Conservation (phyloP, 805 yeast species). For the Huiozyma sinensis region DNA sequence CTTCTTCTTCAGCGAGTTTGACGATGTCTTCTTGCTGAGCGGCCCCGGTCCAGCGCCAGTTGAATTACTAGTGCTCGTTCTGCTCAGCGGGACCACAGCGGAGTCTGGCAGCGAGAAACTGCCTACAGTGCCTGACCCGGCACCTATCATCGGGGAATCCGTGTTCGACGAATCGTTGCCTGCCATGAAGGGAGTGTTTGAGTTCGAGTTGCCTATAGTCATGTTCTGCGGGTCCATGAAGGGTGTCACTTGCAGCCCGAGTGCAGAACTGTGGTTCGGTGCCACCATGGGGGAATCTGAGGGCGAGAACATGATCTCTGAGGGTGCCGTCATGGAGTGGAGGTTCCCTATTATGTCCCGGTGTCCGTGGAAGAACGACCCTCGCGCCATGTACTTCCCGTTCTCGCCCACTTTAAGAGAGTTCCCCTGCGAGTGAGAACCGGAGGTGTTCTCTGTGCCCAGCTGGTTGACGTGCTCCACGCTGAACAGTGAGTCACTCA, state of each 20-base stretch:
- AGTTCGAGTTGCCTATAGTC: too few species aligned
- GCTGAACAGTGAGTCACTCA: constrained; percentile 3
- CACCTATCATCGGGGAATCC: too few species aligned
- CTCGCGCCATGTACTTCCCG: too few species aligned
- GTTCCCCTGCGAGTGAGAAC: neutral
- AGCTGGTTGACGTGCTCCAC: neutral
- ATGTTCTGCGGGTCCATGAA: constrained; percentile 6
- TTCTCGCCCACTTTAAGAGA: neutral
- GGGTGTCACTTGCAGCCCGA: constrained; percentile 7
- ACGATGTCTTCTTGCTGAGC: neutral
- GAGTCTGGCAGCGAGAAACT: neutral
- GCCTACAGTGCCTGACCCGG: too few species aligned
- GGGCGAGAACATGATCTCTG: constrained; percentile 6
- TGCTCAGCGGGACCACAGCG: neutral
- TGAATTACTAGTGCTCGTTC: neutral
- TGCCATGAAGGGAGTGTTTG: too few species aligned
- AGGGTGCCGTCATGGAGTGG: neutral
- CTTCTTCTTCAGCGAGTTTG: neutral
- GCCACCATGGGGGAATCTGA: constrained; percentile 8
- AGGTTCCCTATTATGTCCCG: neutral
- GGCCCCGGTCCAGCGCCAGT: neutral
- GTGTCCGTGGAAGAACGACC: neutral
- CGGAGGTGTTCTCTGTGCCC: neutral
- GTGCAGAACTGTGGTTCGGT: constrained; percentile 2
- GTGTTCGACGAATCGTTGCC: too few species aligned